Evolutionary conservation across 1,284 basidiomycete species (phyloP).

Genomic region (Cryptococcus depauperatus): DNA sequence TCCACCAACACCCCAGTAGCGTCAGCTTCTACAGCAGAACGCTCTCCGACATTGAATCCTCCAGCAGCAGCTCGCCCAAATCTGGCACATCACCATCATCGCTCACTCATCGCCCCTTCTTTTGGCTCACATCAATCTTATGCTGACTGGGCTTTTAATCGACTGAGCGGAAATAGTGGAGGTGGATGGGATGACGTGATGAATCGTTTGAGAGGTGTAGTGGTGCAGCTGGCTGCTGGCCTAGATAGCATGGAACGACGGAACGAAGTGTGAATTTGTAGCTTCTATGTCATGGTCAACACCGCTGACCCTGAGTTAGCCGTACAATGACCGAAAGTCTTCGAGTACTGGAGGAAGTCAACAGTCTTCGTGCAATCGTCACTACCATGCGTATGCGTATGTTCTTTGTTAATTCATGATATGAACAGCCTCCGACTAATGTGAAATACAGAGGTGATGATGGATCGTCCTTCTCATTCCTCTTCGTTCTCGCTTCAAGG

Average conservation of each 20-base stretch:
- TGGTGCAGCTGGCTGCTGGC: slow-evolving; percentile 27
- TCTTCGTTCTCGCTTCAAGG: neutral
- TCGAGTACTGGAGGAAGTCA: slow-evolving; percentile 66
- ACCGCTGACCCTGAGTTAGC: slow-evolving; percentile 6
- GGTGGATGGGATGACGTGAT: slow-evolving; percentile 15
- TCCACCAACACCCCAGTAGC: neutral
- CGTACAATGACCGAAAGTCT: slow-evolving; percentile 57
- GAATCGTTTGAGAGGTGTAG: slow-evolving; percentile 16
- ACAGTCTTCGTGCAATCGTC: slow-evolving; percentile 61
- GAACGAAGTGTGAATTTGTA: slow-evolving; percentile 26
- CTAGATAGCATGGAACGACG: slow-evolving; percentile 32
- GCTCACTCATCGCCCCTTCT: slow-evolving; percentile 12
- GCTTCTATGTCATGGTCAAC: neutral
- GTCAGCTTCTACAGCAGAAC: neutral
- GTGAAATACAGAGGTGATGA: slow-evolving; percentile 21
- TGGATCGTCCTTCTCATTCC: slow-evolving; percentile 12
- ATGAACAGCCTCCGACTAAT: neutral
- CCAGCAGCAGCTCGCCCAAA: slow-evolving; percentile 4
- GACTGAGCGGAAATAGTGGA: slow-evolving; percentile 6
- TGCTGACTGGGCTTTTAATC: slow-evolving; percentile 20
- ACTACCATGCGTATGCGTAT: slow-evolving; percentile 65
- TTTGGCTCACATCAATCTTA: slow-evolving; percentile 16
- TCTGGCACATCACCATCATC: slow-evolving; percentile 1
- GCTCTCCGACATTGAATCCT: neutral
- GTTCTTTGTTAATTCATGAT: neutral